Conservation (phyloP, 2,329 filamentous ascomycete species). For the Beauveria sp. region DNA sequence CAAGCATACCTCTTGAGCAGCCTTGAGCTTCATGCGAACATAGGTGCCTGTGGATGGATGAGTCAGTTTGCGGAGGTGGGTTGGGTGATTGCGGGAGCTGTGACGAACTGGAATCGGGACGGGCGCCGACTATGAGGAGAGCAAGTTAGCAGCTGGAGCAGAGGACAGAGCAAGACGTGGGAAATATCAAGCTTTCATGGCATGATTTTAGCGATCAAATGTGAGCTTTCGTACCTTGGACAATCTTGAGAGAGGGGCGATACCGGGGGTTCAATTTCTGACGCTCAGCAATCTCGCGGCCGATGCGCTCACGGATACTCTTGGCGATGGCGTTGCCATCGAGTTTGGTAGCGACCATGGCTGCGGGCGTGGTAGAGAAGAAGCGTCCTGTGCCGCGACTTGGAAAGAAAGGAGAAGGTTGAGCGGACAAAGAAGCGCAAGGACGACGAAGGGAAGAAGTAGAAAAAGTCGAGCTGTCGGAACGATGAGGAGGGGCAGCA, state of each 20-base stretch:
- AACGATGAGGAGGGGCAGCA: neutral
- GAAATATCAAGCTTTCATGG: slow-evolving; percentile 6
- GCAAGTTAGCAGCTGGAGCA: slow-evolving; percentile 16
- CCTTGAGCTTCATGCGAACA: slow-evolving; percentile 99
- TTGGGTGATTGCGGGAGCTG: slow-evolving; percentile 8
- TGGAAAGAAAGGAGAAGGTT: neutral
- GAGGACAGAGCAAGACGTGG: neutral
- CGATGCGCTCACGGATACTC: slow-evolving; percentile 75
- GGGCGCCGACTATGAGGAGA: slow-evolving; percentile 64
- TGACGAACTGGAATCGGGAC: slow-evolving; percentile 74
- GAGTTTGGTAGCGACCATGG: slow-evolving; percentile 84
- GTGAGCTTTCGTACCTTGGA: slow-evolving; percentile 61
- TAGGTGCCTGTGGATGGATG: slow-evolving; percentile 63
- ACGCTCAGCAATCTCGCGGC: slow-evolving; percentile 69
- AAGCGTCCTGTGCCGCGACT: slow-evolving; percentile 23
- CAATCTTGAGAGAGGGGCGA: slow-evolving; percentile 83
- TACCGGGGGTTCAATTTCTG: slow-evolving; percentile 81
- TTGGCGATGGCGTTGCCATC: slow-evolving; percentile 95
- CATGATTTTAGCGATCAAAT: neutral
- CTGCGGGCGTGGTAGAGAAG: slow-evolving; percentile 43
- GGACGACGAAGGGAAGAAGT: neutral
- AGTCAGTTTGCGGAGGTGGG: slow-evolving; percentile 26
- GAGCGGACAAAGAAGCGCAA: neutral
- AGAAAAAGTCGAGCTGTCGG: slow-evolving; percentile 4
- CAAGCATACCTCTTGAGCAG: slow-evolving; percentile 69